Evolutionary conservation across 257 asterid genomes (phyloP), one percentile per base, ranked within the genome.

Genomic region (Solanum clarkiae): DNA sequence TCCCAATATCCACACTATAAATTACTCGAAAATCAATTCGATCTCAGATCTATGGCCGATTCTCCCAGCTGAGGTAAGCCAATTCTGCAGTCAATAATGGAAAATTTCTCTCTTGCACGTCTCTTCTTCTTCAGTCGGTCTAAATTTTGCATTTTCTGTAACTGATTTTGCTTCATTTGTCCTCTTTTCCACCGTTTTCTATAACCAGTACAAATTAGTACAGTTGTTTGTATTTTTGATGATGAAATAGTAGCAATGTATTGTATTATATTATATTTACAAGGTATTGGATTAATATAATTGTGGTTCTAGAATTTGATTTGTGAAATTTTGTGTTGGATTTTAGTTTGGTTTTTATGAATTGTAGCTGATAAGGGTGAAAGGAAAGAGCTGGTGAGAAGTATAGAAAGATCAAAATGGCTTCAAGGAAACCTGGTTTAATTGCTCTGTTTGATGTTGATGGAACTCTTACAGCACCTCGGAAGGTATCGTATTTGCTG

Each of bases 381-480:
- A 20, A n/a, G 59, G 24, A 29, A 40, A 45, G 42, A 74, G n/a
- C n/a, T 74, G 42, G n/a, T 24, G 42, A 13, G 8, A 74, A 74
- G 7, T 74, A n/a, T 68, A 47, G 68, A 68, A 62, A 24, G 40
- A 24, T 62, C 13, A 14, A 10, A 74, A 97, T 94, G 98, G 96
- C 94, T 65, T 89, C 87, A 80, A 87, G 70, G 70, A 92, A 80
- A 86, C 90, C 98, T 89, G 97, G 98, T 10, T 88, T 92, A 45
- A 93, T 97, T 90, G 98, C 97, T 85, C 93, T 97, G 36, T 97
- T 97, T 26, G 99, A 97, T 88, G 98, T 97, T 74, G 99, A 97
- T 88, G 99, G 97, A 84, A 97, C 99, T 9, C 98, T 97, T 62
- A 95, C 99, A 29, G 97, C 99, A 82, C 98, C 99, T 6, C 86